Evolutionary conservation across 345 rosid genomes (phyloP).

Genomic region (Moringa oleifera): DNA sequence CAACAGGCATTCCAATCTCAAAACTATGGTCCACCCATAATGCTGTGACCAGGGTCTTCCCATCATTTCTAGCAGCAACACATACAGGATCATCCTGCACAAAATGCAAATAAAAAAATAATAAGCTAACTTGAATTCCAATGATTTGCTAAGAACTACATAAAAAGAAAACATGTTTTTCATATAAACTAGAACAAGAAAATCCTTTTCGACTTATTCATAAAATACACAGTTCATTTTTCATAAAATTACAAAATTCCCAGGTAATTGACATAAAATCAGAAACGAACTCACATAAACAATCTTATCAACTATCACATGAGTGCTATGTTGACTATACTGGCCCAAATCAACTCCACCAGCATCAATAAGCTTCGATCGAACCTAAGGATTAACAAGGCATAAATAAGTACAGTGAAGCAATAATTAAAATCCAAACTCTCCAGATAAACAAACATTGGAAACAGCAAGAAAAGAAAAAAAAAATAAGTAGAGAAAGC

Average conservation of each 20-base stretch:
- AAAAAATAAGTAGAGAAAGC: too few relatives aligned
- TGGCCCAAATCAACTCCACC: conserved; percentile 67
- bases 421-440: neutral
- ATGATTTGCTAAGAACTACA: neutral
- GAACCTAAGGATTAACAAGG: conserved; percentile 33
- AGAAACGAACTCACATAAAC: conserved; percentile 40
- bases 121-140: neutral
- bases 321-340: conserved; percentile 45
- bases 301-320: conserved; percentile 64
- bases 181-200: too few relatives aligned
- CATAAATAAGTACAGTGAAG: neutral
- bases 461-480: neutral
- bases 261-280: neutral
- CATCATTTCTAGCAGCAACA: conserved; percentile 62
- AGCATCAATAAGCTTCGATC: conserved; percentile 60
- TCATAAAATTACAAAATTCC: too few relatives aligned
- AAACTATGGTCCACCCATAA: conserved; percentile 87
- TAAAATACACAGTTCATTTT: too few relatives aligned
- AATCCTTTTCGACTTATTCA: too few relatives aligned
- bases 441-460: too few relatives aligned
- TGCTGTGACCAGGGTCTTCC: conserved; percentile 63
- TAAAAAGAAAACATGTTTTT: neutral
- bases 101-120: neutral
- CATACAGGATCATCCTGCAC: conserved; percentile 78
- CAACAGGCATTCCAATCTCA: conserved; percentile 61